Evolutionary conservation across 2,329 filamentous ascomycete genomes (phyloP), one percentile per base, ranked within the genome.

Genomic region (Arthrobotrys megalospora): DNA sequence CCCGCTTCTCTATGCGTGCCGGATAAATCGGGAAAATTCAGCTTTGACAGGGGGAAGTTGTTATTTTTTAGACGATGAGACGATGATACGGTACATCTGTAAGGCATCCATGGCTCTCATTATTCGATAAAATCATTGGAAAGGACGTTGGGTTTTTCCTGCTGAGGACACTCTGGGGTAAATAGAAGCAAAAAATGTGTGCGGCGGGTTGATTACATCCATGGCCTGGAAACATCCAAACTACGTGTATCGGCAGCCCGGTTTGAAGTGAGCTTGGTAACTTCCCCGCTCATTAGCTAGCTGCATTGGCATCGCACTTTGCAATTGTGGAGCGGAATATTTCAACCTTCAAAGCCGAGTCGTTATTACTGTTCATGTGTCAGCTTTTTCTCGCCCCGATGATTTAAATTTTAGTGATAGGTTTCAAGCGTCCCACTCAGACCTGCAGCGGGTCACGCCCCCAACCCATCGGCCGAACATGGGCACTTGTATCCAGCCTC

Each of bases 1-100:
- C 72, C 69, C 72, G 72, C 65, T 64, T 65, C 55, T 77, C 41
- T 48, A 70, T 48, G 34, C 38, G 69, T 66, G 38, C 73, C 66
- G 73, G 73, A 71, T 77, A 77, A 77, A 77, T 50, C 73, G 73
- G 73, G 73, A 77, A 66, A 77, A 77, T 71, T 64, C 73, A 77
- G 66, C 60, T 77, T 77, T 71, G 65, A 71, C 73, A 77, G 50
- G 70, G 32, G 58, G 34, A 38, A 71, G 43, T 50, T 65, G 73
- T 43, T 62, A 65, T 73, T 73, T 73, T 66, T 65, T 62, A 50
- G 38, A 50, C 48, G 66, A 71, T 64, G 73, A 65, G 73, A 69
- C 38, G 55, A 65, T 62, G 55, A 76, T 65, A 70, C 36, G 71
- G 63, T 64, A 76, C 69, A 48, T 62, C 53, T 75, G 62, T 55